These are phyloP conservation scores for Fusarium sp. DNA, from an alignment of 2,329 filamentous ascomycete genomes.

Conservation along the genomic window DNA sequence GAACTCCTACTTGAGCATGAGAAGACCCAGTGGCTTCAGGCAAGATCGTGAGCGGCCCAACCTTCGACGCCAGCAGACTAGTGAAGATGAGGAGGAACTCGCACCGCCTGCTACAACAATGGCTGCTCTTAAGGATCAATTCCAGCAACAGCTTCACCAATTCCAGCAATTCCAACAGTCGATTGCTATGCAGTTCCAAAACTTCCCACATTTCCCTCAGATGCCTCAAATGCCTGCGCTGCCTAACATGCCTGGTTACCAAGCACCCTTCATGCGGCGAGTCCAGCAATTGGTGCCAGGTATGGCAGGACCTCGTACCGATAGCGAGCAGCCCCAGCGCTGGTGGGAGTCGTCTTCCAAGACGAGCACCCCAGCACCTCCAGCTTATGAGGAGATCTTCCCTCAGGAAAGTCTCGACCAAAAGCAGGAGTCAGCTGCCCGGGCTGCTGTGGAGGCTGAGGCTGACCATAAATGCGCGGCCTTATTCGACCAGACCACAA, in stretches of 20 bases:
- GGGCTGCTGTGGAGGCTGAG: conserved; percentile 69
- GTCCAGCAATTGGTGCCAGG: conserved; percentile 81
- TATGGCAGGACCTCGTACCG: conserved; percentile 65
- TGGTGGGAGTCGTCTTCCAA: conserved; percentile 76
- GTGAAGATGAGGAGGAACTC: conserved; percentile 50
- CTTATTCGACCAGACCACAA: conserved; percentile 61
- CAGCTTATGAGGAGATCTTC: conserved; percentile 84
- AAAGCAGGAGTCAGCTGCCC: conserved; percentile 69
- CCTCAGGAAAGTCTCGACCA: conserved; percentile 66
- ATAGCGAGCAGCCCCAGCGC: conserved; percentile 55
- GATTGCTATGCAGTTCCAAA: conserved; percentile 74
- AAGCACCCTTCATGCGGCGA: conserved; percentile 77
- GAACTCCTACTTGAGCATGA: conserved; percentile 53
- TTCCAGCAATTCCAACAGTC: conserved; percentile 71
- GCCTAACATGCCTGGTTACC: conserved; percentile 77
- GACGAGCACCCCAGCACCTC: conserved; percentile 67
- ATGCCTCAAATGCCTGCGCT: conserved; percentile 69
- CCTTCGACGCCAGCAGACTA: conserved; percentile 56
- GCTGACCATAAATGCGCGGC: conserved; percentile 69
- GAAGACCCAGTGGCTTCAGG: conserved; percentile 48
- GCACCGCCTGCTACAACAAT: conserved; percentile 71
- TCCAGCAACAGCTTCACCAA: conserved; percentile 80
- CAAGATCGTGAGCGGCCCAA: conserved; percentile 51
- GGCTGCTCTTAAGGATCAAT: conserved; percentile 78
- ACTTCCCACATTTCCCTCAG: conserved; percentile 66